These are phyloP conservation scores for Multifurca ochricompacta DNA, from an alignment of 768 basidiomycete genomes.

Conservation along the genomic window DNA sequence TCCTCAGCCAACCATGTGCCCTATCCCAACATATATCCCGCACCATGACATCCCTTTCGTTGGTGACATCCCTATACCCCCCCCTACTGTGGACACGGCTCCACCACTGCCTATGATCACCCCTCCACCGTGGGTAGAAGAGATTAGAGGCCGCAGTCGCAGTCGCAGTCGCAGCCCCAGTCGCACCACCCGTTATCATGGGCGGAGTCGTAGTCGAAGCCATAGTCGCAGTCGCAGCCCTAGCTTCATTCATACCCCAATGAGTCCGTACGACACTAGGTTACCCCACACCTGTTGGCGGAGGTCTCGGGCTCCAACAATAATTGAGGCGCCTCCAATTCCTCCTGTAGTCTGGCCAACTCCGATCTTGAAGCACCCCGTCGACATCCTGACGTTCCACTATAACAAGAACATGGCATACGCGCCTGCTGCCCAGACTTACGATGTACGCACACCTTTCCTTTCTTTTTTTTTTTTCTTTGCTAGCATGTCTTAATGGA, in stretches of 20 bases:
- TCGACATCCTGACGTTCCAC: slow-evolving; percentile 15
- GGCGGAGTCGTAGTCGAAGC: not conserved
- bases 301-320: not conserved
- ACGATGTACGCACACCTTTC: slow-evolving; percentile 5
- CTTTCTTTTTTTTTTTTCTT: not conserved
- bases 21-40: not conserved
- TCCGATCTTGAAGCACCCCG: not conserved
- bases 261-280: not conserved
- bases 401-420: slow-evolving; percentile 17
- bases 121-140: not conserved
- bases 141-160: not conserved
- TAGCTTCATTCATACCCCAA: not conserved
- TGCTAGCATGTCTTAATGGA: not conserved
- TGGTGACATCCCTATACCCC: not conserved
- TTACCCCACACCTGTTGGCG: not conserved
- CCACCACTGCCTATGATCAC: not conserved
- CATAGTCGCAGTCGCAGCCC: not conserved
- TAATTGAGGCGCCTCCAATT: not conserved
- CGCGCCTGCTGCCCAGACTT: slow-evolving; percentile 14
- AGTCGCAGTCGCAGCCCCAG: not conserved
- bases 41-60: not conserved
- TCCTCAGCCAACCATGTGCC: too few species aligned
- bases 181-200: too few species aligned
- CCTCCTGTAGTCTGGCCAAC: not conserved
- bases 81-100: not conserved